These are phyloP conservation scores for Colletotrichum endophyticum DNA, from an alignment of 2,329 filamentous ascomycete species.

Conservation along the genomic window DNA sequence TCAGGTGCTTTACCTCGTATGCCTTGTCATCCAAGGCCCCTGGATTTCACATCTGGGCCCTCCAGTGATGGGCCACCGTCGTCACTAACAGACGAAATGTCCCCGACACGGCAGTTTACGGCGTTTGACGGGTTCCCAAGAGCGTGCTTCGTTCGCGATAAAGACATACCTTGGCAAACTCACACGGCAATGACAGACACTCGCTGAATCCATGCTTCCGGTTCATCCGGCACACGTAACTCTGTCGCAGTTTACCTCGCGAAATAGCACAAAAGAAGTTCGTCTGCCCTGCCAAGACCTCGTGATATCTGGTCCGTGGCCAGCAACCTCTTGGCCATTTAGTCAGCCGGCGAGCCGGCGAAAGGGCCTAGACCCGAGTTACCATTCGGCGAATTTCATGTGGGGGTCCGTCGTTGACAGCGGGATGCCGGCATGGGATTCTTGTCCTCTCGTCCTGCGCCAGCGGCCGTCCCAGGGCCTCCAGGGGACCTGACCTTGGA, in stretches of 20 bases:
- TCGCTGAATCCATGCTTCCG: background rate
- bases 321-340: background rate
- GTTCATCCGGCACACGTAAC: background rate
- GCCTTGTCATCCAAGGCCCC: too few species aligned
- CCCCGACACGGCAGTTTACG: background rate
- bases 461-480: background rate
- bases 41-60: background rate
- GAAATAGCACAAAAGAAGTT: background rate
- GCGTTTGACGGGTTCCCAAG: background rate
- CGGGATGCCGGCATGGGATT: slow-evolving; percentile 1
- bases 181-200: background rate
- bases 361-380: background rate
- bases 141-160: background rate
- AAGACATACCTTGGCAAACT: background rate
- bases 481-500: background rate
- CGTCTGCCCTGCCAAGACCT: background rate
- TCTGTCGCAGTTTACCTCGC: background rate
- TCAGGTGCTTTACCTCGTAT: background rate
- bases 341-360: background rate
- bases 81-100: background rate
- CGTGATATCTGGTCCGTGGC: background rate
- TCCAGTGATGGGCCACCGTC: background rate
- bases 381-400: background rate
- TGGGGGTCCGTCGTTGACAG: background rate
- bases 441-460: background rate